Percentiles rank a stretch among this genome's conserved stretches.
These are phyloP conservation scores for Lodderomyces margitis DNA, from an alignment of 1,139 yeast genomes.

Conservation along the genomic window DNA sequence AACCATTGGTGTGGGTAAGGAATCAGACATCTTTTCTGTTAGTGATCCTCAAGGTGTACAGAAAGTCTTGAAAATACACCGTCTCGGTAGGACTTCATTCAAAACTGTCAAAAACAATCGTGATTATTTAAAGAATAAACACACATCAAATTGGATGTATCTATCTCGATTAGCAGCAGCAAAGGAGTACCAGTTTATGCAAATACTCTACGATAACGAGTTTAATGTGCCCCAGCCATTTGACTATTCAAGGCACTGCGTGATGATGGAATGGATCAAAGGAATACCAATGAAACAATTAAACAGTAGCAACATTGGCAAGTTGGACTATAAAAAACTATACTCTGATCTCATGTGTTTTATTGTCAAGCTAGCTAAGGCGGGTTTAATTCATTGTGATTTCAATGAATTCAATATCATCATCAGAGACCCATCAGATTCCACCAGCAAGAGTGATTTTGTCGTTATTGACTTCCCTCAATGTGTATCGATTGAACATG, in stretches of 20 bases:
- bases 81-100: conserved; percentile 92
- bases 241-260: conserved; percentile 88
- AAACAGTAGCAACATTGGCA: conserved; percentile 6
- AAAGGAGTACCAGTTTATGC: conserved; percentile 88
- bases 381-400: conserved; percentile 95
- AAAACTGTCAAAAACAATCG: conserved; percentile 89
- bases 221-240: conserved; percentile 86
- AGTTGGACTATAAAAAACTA: conserved; percentile 59
- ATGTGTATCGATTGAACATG: conserved; percentile 89
- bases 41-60: conserved; percentile 64
- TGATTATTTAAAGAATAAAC: conserved; percentile 76
- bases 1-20: conserved; percentile 95
- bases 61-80: conserved; percentile 81
- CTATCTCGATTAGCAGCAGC: conserved; percentile 87
- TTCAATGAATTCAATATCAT: conserved; percentile 94
- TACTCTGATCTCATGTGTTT: conserved; percentile 86
- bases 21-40: conserved; percentile 91
- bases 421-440: conserved; percentile 55
- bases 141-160: conserved; percentile 85
- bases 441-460: conserved; percentile 58
- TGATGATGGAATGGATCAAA: conserved; percentile 85
- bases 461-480: conserved; percentile 98
- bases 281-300: conserved; percentile 90
- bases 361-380: conserved; percentile 76
- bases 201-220: conserved; percentile 66